These are phyloP conservation scores for Trichoderma reesei DNA, from an alignment of 495 filamentous ascomycete genomes.

Conservation along the genomic window DNA sequence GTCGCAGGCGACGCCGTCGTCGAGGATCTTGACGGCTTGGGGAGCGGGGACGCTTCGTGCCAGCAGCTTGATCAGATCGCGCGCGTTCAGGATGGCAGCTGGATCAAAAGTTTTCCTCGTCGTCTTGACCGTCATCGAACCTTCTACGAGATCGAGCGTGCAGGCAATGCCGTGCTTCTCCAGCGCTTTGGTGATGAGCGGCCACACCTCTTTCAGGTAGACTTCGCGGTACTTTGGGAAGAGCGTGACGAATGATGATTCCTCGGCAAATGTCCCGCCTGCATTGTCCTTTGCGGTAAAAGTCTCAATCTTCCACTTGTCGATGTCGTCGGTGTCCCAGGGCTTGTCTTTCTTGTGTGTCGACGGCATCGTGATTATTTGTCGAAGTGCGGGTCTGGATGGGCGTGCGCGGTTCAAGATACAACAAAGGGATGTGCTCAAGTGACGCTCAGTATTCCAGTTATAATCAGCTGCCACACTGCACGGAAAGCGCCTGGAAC, in stretches of 20 bases:
- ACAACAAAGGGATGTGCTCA: not conserved
- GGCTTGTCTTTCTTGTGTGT: conserved; percentile 92
- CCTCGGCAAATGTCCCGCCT: conserved; percentile 80
- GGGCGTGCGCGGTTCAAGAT: not conserved
- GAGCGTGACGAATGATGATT: conserved; percentile 75
- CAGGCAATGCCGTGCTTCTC: conserved; percentile 78
- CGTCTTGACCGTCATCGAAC: conserved; percentile 91
- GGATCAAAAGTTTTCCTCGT: conserved; percentile 90
- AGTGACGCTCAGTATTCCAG: too few species aligned
- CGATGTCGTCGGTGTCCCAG: conserved; percentile 96
- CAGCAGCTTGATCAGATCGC: conserved; percentile 88
- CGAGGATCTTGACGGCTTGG: conserved; percentile 86
- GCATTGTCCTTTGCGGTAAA: conserved; percentile 81
- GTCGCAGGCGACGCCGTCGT: conserved; percentile 82
- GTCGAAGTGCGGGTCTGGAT: not conserved
- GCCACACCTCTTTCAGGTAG: conserved; percentile 90
- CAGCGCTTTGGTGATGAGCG: conserved; percentile 63
- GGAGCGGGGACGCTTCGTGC: conserved; percentile 86
- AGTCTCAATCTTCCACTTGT: conserved; percentile 90
- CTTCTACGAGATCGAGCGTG: conserved; percentile 87
- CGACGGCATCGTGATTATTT: conserved; percentile 59
- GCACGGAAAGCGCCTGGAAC: too few species aligned
- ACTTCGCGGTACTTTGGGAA: conserved; percentile 98
- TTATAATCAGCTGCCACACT: too few species aligned
- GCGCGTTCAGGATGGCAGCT: conserved; percentile 84